Evolutionary conservation across 2,329 filamentous ascomycete species (phyloP), one percentile per base, ranked within the genome.

Genomic region (Thelonectria olida): DNA sequence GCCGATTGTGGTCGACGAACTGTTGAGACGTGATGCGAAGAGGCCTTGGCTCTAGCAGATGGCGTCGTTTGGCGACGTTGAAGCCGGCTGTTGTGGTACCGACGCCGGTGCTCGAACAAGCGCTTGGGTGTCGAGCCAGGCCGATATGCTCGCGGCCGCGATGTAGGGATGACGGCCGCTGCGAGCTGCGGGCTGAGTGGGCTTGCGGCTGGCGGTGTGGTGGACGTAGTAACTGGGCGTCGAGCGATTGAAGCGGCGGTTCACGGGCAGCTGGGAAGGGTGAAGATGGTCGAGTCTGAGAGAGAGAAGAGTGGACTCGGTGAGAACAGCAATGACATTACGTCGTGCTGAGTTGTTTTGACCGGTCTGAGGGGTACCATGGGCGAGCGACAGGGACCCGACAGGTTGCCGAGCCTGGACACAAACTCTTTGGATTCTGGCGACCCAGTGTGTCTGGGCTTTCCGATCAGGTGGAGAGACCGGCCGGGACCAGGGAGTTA

Each of bases 321-420:
- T 79, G 76, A 79, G 72, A 69, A 75, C 66, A 69, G 69, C 69
- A 66, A 76, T 63, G 70, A 71, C 73, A 73, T 71, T 70, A 71
- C 71, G 71, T 69, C 73, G 75, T 78, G 74, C 75, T 79, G 75
- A 75, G 76, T 74, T 77, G 75, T 78, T 76, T 73, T 75, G 65
- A 74, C 73, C 76, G 75, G 75, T 78, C 74, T 77, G 76, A 78
- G 76, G 76, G 76, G 76, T 78, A 77, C 72, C 67, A 69, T 69
- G 68, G 67, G 62, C 62, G 62, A 61, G 63, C 65, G 66, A 70
- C 72, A 74, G 69, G 72, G 74, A 67, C 54, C 42, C 50, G 53
- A 67, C 58, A 65, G 54, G 61, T 68, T 64, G 69, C 61, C 61
- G 66, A 68, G 64, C 67, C 66, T 53, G 58, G 63, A 50, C 65